A percentile compares a stretch with the other conserved stretches of the same genome.
Conservation (phyloP, 768 basidiomycete genomes). For the Boletus pseudo-olivaceus region DNA sequence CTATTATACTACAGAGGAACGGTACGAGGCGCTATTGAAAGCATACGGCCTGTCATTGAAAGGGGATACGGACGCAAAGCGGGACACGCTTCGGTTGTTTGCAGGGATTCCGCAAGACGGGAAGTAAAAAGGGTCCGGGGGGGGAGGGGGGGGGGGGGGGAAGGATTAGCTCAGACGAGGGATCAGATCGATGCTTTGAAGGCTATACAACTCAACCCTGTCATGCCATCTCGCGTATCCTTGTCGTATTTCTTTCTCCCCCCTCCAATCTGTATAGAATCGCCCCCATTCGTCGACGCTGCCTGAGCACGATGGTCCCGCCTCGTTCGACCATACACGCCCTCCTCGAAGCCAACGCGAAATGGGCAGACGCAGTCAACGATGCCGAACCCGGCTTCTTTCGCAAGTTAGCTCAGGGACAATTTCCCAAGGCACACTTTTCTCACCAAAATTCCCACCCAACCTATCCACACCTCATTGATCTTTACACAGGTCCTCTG, state of each 20-base stretch:
- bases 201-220: too few species aligned
- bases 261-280: not conserved
- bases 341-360: constrained; percentile 51
- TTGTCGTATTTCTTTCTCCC: not conserved
- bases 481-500: constrained; percentile 56
- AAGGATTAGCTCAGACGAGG: constrained; percentile 2
- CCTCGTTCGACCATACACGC: not conserved
- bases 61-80: constrained; percentile 40
- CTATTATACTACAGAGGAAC: constrained; percentile 38
- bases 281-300: not conserved
- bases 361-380: constrained; percentile 66
- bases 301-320: constrained; percentile 1
- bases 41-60: constrained; percentile 32
- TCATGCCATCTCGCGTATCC: too few species aligned
- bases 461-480: not conserved
- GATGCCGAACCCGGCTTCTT: constrained; percentile 63
- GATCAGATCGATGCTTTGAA: constrained; percentile 1
- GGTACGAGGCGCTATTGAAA: constrained; percentile 38
- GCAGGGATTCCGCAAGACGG: constrained; percentile 33
- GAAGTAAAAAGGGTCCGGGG: not conserved
- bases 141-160: too few species aligned
- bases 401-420: constrained; percentile 53
- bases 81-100: constrained; percentile 37
- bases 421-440: constrained; percentile 57
- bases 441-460: too few species aligned